Evolutionary conservation across 148 eudicot genomes (phyloP), one percentile per base, ranked within the genome.

Genomic region (Fagopyrum homotropicum): DNA sequence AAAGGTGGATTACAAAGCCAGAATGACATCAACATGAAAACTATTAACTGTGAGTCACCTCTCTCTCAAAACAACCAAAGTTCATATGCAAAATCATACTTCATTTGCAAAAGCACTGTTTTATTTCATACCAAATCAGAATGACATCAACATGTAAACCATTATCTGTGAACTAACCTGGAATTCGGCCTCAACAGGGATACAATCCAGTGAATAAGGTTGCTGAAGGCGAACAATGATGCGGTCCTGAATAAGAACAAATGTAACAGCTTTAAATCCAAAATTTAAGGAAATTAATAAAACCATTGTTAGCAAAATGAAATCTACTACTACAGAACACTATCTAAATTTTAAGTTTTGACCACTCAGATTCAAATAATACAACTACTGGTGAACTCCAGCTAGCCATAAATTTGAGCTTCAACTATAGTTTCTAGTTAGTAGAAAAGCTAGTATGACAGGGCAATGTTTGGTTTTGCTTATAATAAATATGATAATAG

Each of bases 171-270:
- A 63, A 78, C 85, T 56, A 57, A 94, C 98, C 97, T 94, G 98
- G 82, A 83, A 94, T 86, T 94, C 98, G 66, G 98, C 97, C 84
- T 94, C 98, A 71, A 94, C 98, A 0, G 98, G 98, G 83, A 94
- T 94, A 83, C 98, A 94, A 79, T 94, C 98, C 78, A 94, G 80
- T 16, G 98, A 91, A 84, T 94, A 94, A 50, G 98, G 98, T 81
- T 94, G 98, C 76, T 94, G 98, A 80, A 94, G 98, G 60, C 98
- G 98, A 77, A 97, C 98, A 80, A 94, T 91, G 35, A 94, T 94
- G 19, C 98, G 89, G 80, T 94, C 98, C 98, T 94, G 84, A 22
- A 72, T 29, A 46, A 40, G 9, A 66, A 66, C 47, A 66, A 40
- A 66, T 12, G 6, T 17, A 66, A 35, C 71, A 59, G 46, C n/a